Base-by-base conservation (phyloP, 192 early-diverging fungal genomes). In the Physocladia obscura region DNA sequence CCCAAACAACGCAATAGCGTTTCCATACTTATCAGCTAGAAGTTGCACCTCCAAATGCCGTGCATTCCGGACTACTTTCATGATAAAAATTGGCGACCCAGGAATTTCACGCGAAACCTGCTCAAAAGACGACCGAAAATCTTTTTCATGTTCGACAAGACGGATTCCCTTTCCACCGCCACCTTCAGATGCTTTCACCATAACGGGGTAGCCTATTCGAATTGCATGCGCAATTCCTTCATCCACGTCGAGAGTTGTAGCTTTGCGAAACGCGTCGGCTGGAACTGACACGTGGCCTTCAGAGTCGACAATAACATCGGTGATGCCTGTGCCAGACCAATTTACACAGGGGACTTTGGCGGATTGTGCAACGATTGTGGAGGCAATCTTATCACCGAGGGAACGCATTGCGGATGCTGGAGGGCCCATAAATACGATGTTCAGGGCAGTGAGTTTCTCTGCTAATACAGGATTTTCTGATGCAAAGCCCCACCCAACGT, bases 401-500 rank as follows among this genome's bases (percentile, higher is more conserved):
- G 94, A 90, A 49, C 97, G 89, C 97, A 99, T 99, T 37, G 97
- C 94, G 13, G 90, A 91, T 4, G 93, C 88, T 1, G 97, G 95
- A 30, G 97, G 97, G 63, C 97, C 97, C 64, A 99, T 96, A 70
- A 99, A 99, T 50, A 96, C 88, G 64, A 93, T 87, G 31, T 34
- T 38, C 56, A 90, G 87, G 60, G 84, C 86, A 48, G 90, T 82
- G 19, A 98, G 89, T 69, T 89, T 88, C 77, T 99, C 97, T 63
- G 94, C 94, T 60, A 99, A 84, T 60, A 91, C 80, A 49, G 97
- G 97, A 76, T 99, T 97, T 76, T 99, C 97, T 19, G 97, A 99
- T 15, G 97, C 97, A 67, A 97, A 96, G 52, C 97, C 97, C 97
- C 97, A 99, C 48, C 97, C 97, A 71, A 96, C 97, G 91, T 94